phyloP scores from a whole-genome alignment of 163 green algal species.

The Chlamydomonas reinhardtii region DNA sequence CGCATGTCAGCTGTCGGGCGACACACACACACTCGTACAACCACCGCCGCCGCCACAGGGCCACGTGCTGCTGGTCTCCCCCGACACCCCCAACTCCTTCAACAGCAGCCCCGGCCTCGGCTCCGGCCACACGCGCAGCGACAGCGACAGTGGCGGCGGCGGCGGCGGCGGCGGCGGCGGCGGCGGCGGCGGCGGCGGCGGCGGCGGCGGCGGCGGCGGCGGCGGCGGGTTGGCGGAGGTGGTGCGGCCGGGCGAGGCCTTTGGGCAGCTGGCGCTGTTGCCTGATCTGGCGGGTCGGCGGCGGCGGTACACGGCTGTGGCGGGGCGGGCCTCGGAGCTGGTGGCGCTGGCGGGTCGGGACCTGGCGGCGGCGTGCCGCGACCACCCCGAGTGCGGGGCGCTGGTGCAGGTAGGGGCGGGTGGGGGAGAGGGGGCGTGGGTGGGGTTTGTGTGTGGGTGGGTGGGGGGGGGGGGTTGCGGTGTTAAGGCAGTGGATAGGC shows the following conservation, averaged over 20 bases:
- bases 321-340: neutral
- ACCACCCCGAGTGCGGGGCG: slow-evolving; percentile 19
- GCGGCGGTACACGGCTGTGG: neutral
- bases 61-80: neutral
- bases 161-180: no score
- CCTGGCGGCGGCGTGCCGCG: slow-evolving; percentile 20
- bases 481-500: neutral
- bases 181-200: no score
- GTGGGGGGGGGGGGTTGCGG: neutral
- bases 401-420: slow-evolving; percentile 28
- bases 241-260: slow-evolving; percentile 9
- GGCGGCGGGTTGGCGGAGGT: neutral
- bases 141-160: no score
- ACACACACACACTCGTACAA: no score
- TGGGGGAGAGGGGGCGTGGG: neutral
- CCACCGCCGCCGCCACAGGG: neutral
- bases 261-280: slow-evolving; percentile 34
- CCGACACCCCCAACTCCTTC: no score
- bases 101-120: no score
- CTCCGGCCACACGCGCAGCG: no score
- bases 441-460: neutral
- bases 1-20: no score
- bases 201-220: no score
- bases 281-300: slow-evolving; percentile 14
- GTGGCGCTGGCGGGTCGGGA: slow-evolving; percentile 28